A percentile compares a stretch with the other conserved stretches of the same genome.
These are phyloP conservation scores for Pseudocercospora musae DNA, from an alignment of 2,329 filamentous ascomycete genomes.

Conservation along the genomic window DNA sequence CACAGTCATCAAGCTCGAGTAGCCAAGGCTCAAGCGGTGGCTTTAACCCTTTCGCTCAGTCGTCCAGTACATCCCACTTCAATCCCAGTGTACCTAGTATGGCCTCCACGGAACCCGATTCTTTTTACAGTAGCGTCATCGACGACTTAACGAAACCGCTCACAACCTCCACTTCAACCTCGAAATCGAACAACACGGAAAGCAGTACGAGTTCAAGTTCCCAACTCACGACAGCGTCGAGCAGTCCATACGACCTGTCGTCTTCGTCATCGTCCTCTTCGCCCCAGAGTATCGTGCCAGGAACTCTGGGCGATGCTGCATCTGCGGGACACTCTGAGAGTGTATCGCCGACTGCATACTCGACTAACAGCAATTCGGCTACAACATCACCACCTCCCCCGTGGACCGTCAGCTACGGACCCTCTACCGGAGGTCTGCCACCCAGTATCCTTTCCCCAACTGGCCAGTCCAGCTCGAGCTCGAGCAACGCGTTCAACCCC, in stretches of 20 bases:
- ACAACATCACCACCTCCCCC: neutral
- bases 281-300: neutral
- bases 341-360: neutral
- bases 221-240: neutral
- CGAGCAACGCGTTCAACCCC: neutral
- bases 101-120: neutral
- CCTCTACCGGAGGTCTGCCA: neutral
- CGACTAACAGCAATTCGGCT: neutral
- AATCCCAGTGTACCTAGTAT: neutral
- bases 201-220: neutral
- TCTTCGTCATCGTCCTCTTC: neutral
- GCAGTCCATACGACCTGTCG: neutral
- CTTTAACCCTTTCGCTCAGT: constrained; percentile 3
- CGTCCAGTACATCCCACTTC: constrained; percentile 1
- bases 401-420: neutral
- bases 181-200: neutral
- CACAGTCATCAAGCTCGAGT: neutral
- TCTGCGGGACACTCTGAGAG: neutral
- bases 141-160: constrained; percentile 1
- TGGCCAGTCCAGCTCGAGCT: constrained; percentile 2
- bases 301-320: neutral
- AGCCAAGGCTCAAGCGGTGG: neutral
- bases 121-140: neutral
- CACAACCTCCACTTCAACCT: constrained; percentile 10
- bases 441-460: neutral